Conservation (phyloP, 164 flowering plant species). For the Chimonanthus salicifolius region DNA sequence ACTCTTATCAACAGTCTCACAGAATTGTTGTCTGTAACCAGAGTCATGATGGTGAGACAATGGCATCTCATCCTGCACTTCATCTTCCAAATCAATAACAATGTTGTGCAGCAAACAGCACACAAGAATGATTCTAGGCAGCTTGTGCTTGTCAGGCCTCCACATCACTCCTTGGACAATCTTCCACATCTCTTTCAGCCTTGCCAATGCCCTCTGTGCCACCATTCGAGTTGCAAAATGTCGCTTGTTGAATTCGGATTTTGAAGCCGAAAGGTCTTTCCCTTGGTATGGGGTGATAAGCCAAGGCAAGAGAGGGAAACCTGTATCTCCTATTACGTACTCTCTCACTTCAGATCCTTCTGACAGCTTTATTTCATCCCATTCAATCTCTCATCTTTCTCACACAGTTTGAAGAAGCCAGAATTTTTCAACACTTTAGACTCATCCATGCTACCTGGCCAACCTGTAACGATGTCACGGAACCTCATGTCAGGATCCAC, state of each 20-base stretch:
- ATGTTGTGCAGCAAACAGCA: slow-evolving; percentile 97
- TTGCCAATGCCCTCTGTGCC: slow-evolving; percentile 62
- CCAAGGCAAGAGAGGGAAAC: slow-evolving; percentile 75
- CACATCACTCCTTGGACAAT: slow-evolving; percentile 80
- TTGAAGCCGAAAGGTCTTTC: slow-evolving; percentile 37
- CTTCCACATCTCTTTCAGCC: slow-evolving; percentile 84
- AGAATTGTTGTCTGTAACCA: slow-evolving; percentile 40
- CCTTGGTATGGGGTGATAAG: slow-evolving; percentile 78
- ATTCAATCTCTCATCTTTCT: slow-evolving; percentile 57
- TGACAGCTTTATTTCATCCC: slow-evolving; percentile 46
- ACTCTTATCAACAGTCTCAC: slow-evolving; percentile 30
- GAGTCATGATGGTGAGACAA: slow-evolving; percentile 52
- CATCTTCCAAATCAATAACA: slow-evolving; percentile 77
- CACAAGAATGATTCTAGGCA: slow-evolving; percentile 80
- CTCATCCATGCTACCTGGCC: slow-evolving; percentile 85
- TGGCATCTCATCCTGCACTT: slow-evolving; percentile 48
- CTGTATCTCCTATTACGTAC: slow-evolving; percentile 68
- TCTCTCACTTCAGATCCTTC: slow-evolving; percentile 61
- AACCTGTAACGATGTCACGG: slow-evolving; percentile 78
- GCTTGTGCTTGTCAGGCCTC: slow-evolving; percentile 81
- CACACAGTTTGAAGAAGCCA: slow-evolving; percentile 54
- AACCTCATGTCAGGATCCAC: slow-evolving; percentile 81
- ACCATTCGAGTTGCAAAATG: slow-evolving; percentile 60
- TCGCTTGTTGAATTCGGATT: slow-evolving; percentile 62
- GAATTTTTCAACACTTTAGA: slow-evolving; percentile 45